phyloP scores from a whole-genome alignment of 1,284 basidiomycete genomes.

The Marasmius oreades region DNA sequence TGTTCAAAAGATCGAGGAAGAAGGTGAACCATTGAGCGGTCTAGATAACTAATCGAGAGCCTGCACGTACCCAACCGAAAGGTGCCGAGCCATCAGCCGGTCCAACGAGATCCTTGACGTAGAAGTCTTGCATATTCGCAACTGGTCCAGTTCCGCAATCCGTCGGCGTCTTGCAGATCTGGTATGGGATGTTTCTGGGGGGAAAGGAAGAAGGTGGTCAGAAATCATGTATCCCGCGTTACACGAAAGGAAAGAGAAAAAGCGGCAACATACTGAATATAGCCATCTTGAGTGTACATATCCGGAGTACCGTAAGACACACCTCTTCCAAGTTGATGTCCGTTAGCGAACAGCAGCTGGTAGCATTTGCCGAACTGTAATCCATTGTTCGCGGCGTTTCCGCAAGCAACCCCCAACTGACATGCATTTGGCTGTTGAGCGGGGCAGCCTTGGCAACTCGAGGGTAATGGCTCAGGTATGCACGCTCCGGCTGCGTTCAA shows the following conservation, averaged over 20 bases:
- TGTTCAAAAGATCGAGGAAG: too few relatives aligned
- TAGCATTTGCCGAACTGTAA: slow-evolving; percentile 6
- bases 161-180: slow-evolving; percentile 1
- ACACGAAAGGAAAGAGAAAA: background rate
- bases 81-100: background rate
- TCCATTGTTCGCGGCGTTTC: background rate
- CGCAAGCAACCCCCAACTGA: slow-evolving; percentile 1
- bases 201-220: background rate
- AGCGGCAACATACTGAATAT: slow-evolving; percentile 2
- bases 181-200: slow-evolving; percentile 4
- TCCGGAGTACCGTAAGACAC: too few relatives aligned
- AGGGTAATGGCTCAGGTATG: background rate
- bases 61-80: background rate
- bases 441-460: slow-evolving; percentile 2
- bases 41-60: background rate
- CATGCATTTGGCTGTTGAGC: slow-evolving; percentile 4
- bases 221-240: too few relatives aligned
- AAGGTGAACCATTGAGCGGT: too few relatives aligned
- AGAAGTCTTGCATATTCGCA: background rate
- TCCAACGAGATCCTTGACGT: slow-evolving; percentile 3
- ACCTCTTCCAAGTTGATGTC: slow-evolving; percentile 4
- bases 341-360: slow-evolving; percentile 1
- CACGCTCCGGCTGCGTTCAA: background rate
- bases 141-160: slow-evolving; percentile 6
- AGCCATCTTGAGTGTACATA: slow-evolving; percentile 5